Base-by-base conservation (phyloP, 2,329 filamentous ascomycete genomes). In the Sclerotinia sclerotiorum region DNA sequence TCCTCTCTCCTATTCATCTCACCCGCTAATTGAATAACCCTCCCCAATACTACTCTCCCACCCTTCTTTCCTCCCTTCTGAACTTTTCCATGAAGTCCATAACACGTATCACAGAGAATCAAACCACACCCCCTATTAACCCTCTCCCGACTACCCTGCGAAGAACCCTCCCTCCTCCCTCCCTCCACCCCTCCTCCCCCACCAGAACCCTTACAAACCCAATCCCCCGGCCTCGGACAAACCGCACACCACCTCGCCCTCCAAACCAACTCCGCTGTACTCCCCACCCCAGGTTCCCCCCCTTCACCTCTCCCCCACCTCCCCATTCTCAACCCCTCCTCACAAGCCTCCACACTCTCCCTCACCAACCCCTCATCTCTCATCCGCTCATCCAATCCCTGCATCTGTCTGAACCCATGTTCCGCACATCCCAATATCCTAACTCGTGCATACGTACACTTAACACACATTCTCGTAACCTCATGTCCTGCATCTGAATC, bases 181-280 rank as follows among this genome's bases (percentile, higher is more conserved):
- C 44, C 24, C 5, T 15, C 2, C 2, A 6, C 44, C 7, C 11
- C 15, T 11, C 11, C n/a, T 5, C 32, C 32, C 58, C 54, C 29
- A 29, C 2, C 29, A 29, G 67, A 10, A 63, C 2, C 8, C 17
- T 15, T 29, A 29, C 64, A 66, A n/a, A 48, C 6, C 64, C 64
- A 66, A 48, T 32, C 67, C 1, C 75, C 76, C 0, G 71, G 65
- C 0, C 68, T 64, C 1, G 73, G 69, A 54, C 76, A 77, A 39
- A 77, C 68, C 11, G 64, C 58, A 62, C 76, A 77, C 72, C 73
- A 76, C 46, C 69, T 72, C 1, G 71, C 67, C 1, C 51, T 51
- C 71, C 10, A 75, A n/a, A 51, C 69, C 55, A 21, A 56, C 64
- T 15, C 58, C 65, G 13, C 68, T 17, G 4, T 54, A 27, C 67